Percentiles rank a stretch among this genome's conserved stretches.
Conservation (phyloP, 768 basidiomycete species). For the Trametes sanguinea region DNA sequence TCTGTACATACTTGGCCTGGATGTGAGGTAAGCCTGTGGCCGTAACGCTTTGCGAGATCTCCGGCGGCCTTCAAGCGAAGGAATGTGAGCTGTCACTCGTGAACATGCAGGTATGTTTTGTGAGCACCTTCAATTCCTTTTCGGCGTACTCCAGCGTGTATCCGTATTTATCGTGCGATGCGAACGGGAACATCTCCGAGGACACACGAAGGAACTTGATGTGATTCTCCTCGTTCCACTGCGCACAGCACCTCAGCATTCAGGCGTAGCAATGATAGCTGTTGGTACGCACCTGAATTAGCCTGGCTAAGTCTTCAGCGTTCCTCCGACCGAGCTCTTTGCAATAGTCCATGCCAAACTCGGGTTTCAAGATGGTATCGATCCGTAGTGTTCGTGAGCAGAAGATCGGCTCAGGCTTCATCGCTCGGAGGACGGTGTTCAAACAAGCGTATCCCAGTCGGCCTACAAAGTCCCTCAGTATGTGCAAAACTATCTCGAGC, state of each 20-base stretch:
- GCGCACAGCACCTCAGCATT: slow-evolving; percentile 2
- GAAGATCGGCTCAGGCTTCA: slow-evolving; percentile 73
- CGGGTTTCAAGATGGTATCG: slow-evolving; percentile 77
- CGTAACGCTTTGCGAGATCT: slow-evolving; percentile 47
- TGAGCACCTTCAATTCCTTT: slow-evolving; percentile 44
- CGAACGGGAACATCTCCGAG: slow-evolving; percentile 93
- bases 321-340: slow-evolving; percentile 82
- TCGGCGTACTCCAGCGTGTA: slow-evolving; percentile 81
- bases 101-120: too few species aligned
- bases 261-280: too few species aligned
- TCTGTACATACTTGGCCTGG: slow-evolving; percentile 62
- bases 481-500: too few species aligned
- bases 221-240: slow-evolving; percentile 86
- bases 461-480: background rate
- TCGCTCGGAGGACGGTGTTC: slow-evolving; percentile 77
- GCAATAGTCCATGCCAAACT: slow-evolving; percentile 64
- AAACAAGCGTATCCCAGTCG: slow-evolving; percentile 74
- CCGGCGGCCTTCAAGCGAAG: slow-evolving; percentile 35
- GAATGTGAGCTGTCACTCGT: too few species aligned
- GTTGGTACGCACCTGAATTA: slow-evolving; percentile 52
- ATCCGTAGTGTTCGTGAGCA: slow-evolving; percentile 61
- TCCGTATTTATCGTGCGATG: slow-evolving; percentile 77
- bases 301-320: slow-evolving; percentile 63
- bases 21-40: slow-evolving; percentile 78
- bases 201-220: slow-evolving; percentile 90